These are phyloP conservation scores for Aspergillus udagawae DNA, from an alignment of 2,329 filamentous ascomycete species.

Conservation along the genomic window DNA sequence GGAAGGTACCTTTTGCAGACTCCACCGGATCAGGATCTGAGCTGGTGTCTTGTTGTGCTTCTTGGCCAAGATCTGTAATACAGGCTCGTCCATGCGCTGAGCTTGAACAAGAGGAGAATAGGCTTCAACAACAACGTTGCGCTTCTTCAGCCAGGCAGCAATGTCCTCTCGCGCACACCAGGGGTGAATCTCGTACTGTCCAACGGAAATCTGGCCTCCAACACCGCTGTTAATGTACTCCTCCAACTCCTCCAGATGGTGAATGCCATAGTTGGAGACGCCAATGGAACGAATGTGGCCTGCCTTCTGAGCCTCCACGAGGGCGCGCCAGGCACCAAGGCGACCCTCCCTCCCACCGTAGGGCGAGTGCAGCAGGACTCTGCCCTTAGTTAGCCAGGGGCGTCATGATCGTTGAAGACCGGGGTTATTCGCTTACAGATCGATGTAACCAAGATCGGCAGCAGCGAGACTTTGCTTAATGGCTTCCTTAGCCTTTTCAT, in stretches of 20 bases:
- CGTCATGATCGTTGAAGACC: not conserved
- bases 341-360: slow-evolving; percentile 36
- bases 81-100: slow-evolving; percentile 49
- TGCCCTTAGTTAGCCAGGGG: slow-evolving; percentile 8
- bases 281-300: slow-evolving; percentile 40
- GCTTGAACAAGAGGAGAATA: slow-evolving; percentile 47
- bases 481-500: slow-evolving; percentile 60
- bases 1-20: slow-evolving; percentile 51
- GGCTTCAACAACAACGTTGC: slow-evolving; percentile 59
- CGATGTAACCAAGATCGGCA: slow-evolving; percentile 62
- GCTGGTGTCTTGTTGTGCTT: slow-evolving; percentile 57
- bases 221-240: slow-evolving; percentile 35
- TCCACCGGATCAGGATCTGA: slow-evolving; percentile 60
- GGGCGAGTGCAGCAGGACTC: slow-evolving; percentile 39
- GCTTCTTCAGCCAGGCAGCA: slow-evolving; percentile 67
- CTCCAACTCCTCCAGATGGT: slow-evolving; percentile 39
- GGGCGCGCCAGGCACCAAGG: slow-evolving; percentile 38
- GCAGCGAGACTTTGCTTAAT: slow-evolving; percentile 61
- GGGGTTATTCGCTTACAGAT: slow-evolving; percentile 48
- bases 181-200: slow-evolving; percentile 86
- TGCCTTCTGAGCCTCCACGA: slow-evolving; percentile 37
- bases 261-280: slow-evolving; percentile 39
- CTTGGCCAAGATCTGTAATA: slow-evolving; percentile 48
- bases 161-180: slow-evolving; percentile 81
- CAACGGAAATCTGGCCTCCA: slow-evolving; percentile 71